These are phyloP conservation scores for Arctium minus DNA, from an alignment of 129 eudicot genomes.

Conservation along the genomic window DNA sequence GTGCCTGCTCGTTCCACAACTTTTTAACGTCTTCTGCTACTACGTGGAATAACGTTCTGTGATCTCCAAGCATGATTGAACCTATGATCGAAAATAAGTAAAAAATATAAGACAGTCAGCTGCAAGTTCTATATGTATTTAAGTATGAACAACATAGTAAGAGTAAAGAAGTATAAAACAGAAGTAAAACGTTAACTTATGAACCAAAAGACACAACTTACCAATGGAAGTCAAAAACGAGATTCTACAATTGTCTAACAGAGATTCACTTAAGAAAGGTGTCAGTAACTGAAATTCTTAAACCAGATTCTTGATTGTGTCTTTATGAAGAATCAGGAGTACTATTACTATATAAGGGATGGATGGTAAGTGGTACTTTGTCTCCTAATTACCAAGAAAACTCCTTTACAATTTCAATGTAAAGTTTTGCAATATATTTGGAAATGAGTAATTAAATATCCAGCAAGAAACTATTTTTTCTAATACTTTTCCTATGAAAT, in stretches of 20 bases:
- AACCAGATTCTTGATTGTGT: too few relatives aligned
- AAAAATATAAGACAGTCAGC: background rate
- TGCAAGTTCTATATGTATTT: background rate
- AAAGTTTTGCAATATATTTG: background rate
- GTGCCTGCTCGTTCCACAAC: slow-evolving; percentile 30
- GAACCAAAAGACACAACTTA: background rate
- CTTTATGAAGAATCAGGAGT: background rate
- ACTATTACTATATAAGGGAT: background rate
- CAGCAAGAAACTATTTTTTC: background rate
- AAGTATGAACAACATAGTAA: background rate
- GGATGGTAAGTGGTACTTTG: background rate
- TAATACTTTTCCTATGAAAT: background rate
- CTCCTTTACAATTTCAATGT: background rate
- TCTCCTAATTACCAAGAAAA: background rate
- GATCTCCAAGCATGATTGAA: background rate
- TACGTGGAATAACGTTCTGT: background rate
- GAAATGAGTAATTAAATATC: background rate
- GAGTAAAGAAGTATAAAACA: background rate
- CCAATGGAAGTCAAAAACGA: background rate
- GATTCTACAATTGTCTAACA: background rate
- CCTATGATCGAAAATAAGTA: background rate
- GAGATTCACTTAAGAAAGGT: background rate
- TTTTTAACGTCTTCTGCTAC: background rate
- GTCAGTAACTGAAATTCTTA: background rate
- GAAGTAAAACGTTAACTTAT: too few relatives aligned